Conservation (phyloP, 2,329 filamentous ascomycete genomes). For the Paracoccidioides brasiliensis region DNA sequence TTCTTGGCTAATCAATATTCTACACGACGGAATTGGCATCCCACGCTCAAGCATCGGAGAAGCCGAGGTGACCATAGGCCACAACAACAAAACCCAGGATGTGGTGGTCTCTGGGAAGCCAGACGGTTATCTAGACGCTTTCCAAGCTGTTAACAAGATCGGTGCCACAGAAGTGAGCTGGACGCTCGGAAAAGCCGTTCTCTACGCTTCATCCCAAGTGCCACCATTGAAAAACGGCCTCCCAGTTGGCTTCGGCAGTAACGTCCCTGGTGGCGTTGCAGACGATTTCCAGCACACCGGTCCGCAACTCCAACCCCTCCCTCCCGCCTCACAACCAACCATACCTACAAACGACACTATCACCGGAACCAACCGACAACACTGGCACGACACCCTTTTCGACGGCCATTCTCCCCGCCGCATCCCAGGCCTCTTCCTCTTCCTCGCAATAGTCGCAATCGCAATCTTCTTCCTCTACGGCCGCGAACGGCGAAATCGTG, state of each 20-base stretch:
- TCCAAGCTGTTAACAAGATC: conserved; percentile 88
- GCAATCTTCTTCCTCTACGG: conserved; percentile 64
- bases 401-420: conserved; percentile 53
- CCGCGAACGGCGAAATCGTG: conserved; percentile 55
- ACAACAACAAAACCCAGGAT: conserved; percentile 59
- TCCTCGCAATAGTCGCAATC: conserved; percentile 58
- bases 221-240: conserved; percentile 49
- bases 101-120: conserved; percentile 55
- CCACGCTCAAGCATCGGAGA: conserved; percentile 71
- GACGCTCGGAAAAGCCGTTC: conserved; percentile 91
- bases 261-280: conserved; percentile 51
- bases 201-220: conserved; percentile 85
- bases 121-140: conserved; percentile 68
- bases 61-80: conserved; percentile 30
- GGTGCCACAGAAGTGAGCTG: conserved; percentile 86
- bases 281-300: conserved; percentile 69
- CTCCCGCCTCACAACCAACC: conserved; percentile 10
- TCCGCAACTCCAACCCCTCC: conserved; percentile 23
- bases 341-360: conserved; percentile 20
- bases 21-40: conserved; percentile 91
- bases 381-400: conserved; percentile 52
- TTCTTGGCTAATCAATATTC: conserved; percentile 90
- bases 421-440: conserved; percentile 61
- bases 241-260: conserved; percentile 88
- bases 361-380: conserved; percentile 30